Base-by-base conservation (phyloP, 2,329 filamentous ascomycete species). In the Thielaviopsis euricoi region DNA sequence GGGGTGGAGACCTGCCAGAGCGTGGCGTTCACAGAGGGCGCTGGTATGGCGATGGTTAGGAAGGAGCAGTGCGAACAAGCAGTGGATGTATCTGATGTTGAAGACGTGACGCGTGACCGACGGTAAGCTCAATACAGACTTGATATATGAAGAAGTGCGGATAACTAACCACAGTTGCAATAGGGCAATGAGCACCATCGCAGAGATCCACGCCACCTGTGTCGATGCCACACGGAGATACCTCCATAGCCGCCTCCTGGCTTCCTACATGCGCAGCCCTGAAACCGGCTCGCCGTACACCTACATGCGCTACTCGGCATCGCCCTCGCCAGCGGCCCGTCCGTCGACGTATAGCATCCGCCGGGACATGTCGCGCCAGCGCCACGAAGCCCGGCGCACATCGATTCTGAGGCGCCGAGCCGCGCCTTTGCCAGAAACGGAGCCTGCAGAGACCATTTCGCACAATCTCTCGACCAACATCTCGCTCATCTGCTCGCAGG, bases 401-500 rank as follows among this genome's bases (percentile, higher is more conserved):
- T 23, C 54, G 50, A 43, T 22, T 21, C 57, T 4, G 33, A 25
- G 33, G 5, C 10, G 48, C 22, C 22, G 12, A n/a, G 40, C 19
- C 55, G 43, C 29, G 40, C 46, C 48, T 53, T 17, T 52, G 25
- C 10, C 10, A 33, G 51, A 9, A 6, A 17, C 40, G 33, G 22
- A 52, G 63, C 2, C 29, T 7, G 13, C 17, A 55, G 10, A 37
- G n/a, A 12, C 57, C 64, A 3, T 67, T 62, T 17, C 65, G 10
- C 51, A 57, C 22, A 58, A 60, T 17, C 29, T 70, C 1, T 63
- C 68, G 17, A 61, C 63, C 37, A 70, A 70, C 60, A 58, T 65
- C 19, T 66, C 63, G 40, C 59, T 53, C 40, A 68, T 70, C 40
- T 68, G 67, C 62, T 62, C 61, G 43, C 62, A 66, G 59, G 53